These are phyloP conservation scores for Aspergillus ostianus DNA, from an alignment of 495 filamentous ascomycete genomes.

Conservation along the genomic window DNA sequence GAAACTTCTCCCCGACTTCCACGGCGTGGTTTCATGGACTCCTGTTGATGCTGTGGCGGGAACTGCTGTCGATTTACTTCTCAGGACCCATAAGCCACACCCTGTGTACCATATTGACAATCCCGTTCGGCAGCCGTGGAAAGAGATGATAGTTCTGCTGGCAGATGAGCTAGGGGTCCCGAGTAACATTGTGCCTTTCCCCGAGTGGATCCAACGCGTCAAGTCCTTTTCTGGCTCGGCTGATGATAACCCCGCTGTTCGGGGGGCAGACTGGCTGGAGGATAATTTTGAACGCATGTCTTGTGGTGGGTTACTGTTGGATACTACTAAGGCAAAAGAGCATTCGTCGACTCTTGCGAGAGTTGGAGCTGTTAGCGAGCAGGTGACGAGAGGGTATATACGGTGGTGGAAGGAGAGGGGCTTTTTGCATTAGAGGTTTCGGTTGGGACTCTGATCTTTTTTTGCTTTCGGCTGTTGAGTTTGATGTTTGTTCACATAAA, in stretches of 20 bases:
- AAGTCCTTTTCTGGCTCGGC: slow-evolving; percentile 19
- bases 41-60: slow-evolving; percentile 48
- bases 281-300: slow-evolving; percentile 37
- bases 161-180: slow-evolving; percentile 41
- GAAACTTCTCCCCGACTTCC: slow-evolving; percentile 39
- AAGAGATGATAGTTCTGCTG: slow-evolving; percentile 37
- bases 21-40: slow-evolving; percentile 46
- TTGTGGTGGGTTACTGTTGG: slow-evolving; percentile 5
- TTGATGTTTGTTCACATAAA: no score
- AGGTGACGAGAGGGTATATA: slow-evolving; percentile 7
- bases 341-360: slow-evolving; percentile 3
- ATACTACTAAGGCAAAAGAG: neutral
- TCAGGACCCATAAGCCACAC: slow-evolving; percentile 24
- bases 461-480: neutral
- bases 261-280: slow-evolving; percentile 50
- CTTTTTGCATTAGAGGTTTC: slow-evolving; percentile 2
- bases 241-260: slow-evolving; percentile 48
- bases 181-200: slow-evolving; percentile 39
- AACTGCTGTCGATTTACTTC: slow-evolving; percentile 37
- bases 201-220: slow-evolving; percentile 48
- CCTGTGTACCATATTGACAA: slow-evolving; percentile 59
- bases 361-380: slow-evolving; percentile 5
- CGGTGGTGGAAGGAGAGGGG: slow-evolving; percentile 6
- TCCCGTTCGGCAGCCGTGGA: slow-evolving; percentile 49
- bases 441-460: no score